Evolutionary conservation across 2,329 filamentous ascomycete species (phyloP), one percentile per base, ranked within the genome.

Genomic region (Botrytis sinoallii): DNA sequence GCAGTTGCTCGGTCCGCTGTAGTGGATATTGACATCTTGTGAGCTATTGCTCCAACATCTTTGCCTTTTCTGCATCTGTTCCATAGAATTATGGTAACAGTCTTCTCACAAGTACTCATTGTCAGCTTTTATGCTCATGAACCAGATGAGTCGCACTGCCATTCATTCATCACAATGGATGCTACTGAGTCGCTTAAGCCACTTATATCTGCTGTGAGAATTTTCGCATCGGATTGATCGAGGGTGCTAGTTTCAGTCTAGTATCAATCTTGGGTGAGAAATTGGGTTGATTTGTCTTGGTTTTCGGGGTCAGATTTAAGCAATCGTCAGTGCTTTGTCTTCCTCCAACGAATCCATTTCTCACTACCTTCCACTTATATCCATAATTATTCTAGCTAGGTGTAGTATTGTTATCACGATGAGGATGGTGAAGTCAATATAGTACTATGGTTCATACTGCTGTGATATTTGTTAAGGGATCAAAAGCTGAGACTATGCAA

Each of bases 381-480:
- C 12, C 48, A 7, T 3, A 4, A n/a, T 16, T 16, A 1, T n/a
- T 5, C 12, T 55, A n/a, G 48, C 48, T 55, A 55, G 48, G 14
- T n/a, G 48, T 55, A n/a, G 12, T n/a, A 25, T 14, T 55, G 25
- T 12, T 25, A 52, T n/a, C 4, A 55, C 5, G 2, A 55, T 14
- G 25, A 2, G 5, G 5, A 55, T 7, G 1, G 48, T n/a, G 12
- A 55, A 55, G 1, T n/a, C 25, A n/a, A 7, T 6, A 55, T n/a
- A 7, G 48, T 55, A n/a, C 25, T 55, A n/a, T 55, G 25, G 0
- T 55, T 16, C 48, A 14, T 2, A 55, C 5, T 55, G 12, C 3
- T n/a, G 12, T 16, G 3, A 7, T 14, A 6, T 7, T n/a, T 4
- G 2, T 6, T 7, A 4, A 1, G 10, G 25, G 0, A 3, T 2